These are phyloP conservation scores for Ogataea populi-albae DNA, from an alignment of 805 yeast genomes.

Conservation along the genomic window DNA sequence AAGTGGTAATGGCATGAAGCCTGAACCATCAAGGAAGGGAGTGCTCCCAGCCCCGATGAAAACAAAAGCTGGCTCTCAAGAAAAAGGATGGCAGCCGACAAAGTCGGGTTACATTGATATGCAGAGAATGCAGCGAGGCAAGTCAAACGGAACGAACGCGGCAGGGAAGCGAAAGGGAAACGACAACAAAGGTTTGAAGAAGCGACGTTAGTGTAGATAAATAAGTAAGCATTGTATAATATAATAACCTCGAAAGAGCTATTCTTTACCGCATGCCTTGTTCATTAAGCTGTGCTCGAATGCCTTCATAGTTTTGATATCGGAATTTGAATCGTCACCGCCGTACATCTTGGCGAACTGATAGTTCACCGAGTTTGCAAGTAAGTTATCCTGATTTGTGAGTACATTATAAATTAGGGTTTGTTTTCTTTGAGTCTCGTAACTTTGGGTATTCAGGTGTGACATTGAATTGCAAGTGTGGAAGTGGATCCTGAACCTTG, in stretches of 20 bases:
- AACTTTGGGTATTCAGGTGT: slow-evolving; percentile 9
- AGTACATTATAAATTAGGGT: slow-evolving; percentile 15
- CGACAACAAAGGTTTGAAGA: slow-evolving; percentile 2
- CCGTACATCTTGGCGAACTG: slow-evolving; percentile 17
- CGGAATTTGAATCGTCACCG: neutral
- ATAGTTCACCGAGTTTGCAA: slow-evolving; percentile 15
- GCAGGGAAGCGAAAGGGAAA: slow-evolving; percentile 2
- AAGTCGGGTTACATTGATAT: slow-evolving; percentile 15
- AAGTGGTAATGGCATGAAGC: slow-evolving; percentile 3
- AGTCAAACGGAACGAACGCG: slow-evolving; percentile 3
- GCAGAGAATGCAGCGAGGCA: slow-evolving; percentile 3
- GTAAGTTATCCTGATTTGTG: slow-evolving; percentile 17
- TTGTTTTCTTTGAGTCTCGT: slow-evolving; percentile 12
- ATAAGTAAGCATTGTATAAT: slow-evolving; percentile 1
- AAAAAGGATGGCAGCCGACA: slow-evolving; percentile 5
- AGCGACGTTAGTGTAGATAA: slow-evolving; percentile 1
- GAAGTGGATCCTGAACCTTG: too few relatives aligned
- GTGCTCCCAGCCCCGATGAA: slow-evolving; percentile 2
- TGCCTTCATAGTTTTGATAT: slow-evolving; percentile 14
- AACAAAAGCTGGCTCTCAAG: neutral
- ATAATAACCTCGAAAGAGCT: slow-evolving; percentile 5
- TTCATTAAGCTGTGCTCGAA: slow-evolving; percentile 14
- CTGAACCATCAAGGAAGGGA: slow-evolving; percentile 2
- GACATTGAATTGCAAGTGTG: too few relatives aligned
- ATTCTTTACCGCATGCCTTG: slow-evolving; percentile 16